Percentiles rank a stretch among this genome's conserved stretches.
Evolutionary conservation across 768 basidiomycete genomes (phyloP).

Genomic region (Agaricus subrufescens): DNA sequence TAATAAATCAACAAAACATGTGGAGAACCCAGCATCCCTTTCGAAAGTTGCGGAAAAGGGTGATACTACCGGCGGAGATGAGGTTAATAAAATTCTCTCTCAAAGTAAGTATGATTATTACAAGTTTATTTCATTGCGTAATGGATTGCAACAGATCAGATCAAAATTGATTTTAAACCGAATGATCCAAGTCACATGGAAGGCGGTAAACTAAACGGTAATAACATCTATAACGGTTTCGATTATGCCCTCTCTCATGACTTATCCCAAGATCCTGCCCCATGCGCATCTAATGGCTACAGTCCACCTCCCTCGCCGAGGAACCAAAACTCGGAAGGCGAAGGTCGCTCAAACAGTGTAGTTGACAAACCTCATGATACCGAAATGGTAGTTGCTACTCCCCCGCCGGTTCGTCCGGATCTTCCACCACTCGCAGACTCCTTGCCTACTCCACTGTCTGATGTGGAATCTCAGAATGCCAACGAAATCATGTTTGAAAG

Average conservation of each 20-base stretch:
- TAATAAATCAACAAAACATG: not conserved
- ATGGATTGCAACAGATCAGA: slow-evolving; percentile 2
- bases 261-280: not conserved
- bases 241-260: not conserved
- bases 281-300: not conserved
- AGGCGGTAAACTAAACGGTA: not conserved
- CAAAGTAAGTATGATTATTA: slow-evolving; percentile 7
- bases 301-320: not conserved
- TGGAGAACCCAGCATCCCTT: too few relatives aligned
- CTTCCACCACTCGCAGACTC: not conserved
- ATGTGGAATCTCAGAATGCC: not conserved
- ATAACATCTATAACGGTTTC: not conserved
- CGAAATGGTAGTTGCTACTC: not conserved
- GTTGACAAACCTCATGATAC: not conserved
- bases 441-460: not conserved
- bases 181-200: too few relatives aligned
- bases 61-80: not conserved
- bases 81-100: slow-evolving; percentile 6
- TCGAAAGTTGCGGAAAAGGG: not conserved
- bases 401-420: not conserved
- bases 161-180: not conserved
- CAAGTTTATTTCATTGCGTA: slow-evolving; percentile 2
- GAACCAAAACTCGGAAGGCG: not conserved
- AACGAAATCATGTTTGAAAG: not conserved
- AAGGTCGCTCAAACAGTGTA: not conserved